Evolutionary conservation across 1,139 yeast species (phyloP).

Genomic region (Zygosaccharomyces pseudobailii): DNA sequence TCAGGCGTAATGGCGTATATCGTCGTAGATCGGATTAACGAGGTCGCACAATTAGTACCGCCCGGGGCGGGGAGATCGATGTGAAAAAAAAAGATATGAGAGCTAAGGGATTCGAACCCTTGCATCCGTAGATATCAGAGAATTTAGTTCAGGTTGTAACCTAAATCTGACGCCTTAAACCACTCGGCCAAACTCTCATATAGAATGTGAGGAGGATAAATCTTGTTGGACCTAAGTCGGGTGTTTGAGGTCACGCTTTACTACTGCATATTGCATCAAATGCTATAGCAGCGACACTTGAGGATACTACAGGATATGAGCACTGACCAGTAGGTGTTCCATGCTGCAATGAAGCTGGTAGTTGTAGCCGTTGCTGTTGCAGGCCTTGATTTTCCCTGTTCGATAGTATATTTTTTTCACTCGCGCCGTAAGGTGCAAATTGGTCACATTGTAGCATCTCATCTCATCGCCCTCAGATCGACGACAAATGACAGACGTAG

Average conservation of each 20-base stretch:
- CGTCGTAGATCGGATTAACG: not conserved
- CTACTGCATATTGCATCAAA: too few relatives aligned
- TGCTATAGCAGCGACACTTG: too few relatives aligned
- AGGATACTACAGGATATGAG: too few relatives aligned
- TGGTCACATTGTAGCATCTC: too few relatives aligned
- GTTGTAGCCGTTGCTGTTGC: too few relatives aligned
- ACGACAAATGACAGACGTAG: slow-evolving; percentile 6
- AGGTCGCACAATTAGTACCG: not conserved
- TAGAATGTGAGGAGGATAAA: too few relatives aligned
- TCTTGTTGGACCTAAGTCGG: too few relatives aligned
- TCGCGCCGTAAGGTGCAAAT: not conserved
- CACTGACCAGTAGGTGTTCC: too few relatives aligned
- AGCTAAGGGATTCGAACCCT: slow-evolving; percentile 30
- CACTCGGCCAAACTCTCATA: slow-evolving; percentile 17
- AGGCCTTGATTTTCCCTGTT: not conserved
- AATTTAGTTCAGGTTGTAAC: slow-evolving; percentile 10
- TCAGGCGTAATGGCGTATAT: not conserved
- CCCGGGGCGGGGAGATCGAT: not conserved
- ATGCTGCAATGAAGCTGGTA: too few relatives aligned
- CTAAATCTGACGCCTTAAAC: slow-evolving; percentile 18
- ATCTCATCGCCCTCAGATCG: not conserved
- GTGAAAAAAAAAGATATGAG: slow-evolving; percentile 11
- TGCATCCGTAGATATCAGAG: slow-evolving; percentile 29
- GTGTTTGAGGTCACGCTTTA: too few relatives aligned
- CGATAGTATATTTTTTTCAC: not conserved